Base-by-base conservation (phyloP, 2,329 filamentous ascomycete genomes). In the Leptosphaerulina australis region DNA sequence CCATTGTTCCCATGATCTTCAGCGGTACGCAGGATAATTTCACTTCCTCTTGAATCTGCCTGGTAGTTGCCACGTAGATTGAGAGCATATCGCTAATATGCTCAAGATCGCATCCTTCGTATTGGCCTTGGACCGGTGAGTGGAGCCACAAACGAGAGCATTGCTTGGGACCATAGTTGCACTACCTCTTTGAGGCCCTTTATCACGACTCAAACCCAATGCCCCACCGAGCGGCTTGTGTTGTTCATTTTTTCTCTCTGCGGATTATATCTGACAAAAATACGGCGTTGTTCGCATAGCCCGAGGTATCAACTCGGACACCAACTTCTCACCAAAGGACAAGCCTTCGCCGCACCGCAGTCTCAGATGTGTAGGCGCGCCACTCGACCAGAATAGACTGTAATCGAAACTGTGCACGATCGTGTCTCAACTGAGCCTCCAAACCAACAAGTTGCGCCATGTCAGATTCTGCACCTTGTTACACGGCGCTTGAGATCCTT, bases 121-220 rank as follows among this genome's bases (percentile, higher is more conserved):
- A 45, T 51, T 33, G 30, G 25, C 30, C 17, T 21, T 46, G 41
- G 37, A 51, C 41, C 48, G 48, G 48, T 51, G 48, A 41, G 26
- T 9, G 14, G 15, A 14, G n/a, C n/a, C 10, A 17, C 21, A 20
- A 11, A 31, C 12, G 34, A 21, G 33, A 21, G 24, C n/a, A 20
- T 28, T 25, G n/a, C 24, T 41, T 15, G 29, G 29, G 18, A 26
- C 11, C 26, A 36, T 29, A 20, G n/a, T 20, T 51, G 36, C 48
- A 51, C 48, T 43, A 43, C 48, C 48, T 25, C 48, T 18, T 28
- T 40, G n/a, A 46, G 41, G 35, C 30, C 30, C 33, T 51, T 37
- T 28, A 7, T 31, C 41, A 26, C 36, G 3, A 22, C 11, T 30
- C 18, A 41, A 21, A 41, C 20, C 26, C 5, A 33, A 41, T 21